Evolutionary conservation across 2,329 filamentous ascomycete species (phyloP).

Genomic region (Fusarium papillatum): DNA sequence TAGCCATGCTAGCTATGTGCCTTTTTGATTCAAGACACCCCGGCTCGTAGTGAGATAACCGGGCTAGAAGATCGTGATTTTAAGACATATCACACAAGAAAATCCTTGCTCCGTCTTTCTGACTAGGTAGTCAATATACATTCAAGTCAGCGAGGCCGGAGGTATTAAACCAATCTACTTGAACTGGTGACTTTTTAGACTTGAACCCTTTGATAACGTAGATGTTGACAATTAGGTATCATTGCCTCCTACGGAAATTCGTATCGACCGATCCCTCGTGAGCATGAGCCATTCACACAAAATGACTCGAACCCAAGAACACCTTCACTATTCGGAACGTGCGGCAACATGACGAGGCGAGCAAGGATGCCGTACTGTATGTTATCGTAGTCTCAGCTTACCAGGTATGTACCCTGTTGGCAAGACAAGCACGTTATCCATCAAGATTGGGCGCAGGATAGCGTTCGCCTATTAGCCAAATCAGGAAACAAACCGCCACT

Average conservation of each 20-base stretch:
- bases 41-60: no score
- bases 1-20: neutral
- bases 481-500: neutral
- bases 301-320: neutral
- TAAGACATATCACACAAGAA: neutral
- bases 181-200: neutral
- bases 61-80: no score
- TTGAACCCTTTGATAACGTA: neutral
- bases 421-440: neutral
- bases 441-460: neutral
- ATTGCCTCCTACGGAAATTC: neutral
- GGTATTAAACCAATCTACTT: neutral
- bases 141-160: neutral
- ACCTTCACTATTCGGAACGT: neutral
- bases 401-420: neutral
- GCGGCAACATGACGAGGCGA: neutral
- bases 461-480: neutral
- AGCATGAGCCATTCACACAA: neutral
- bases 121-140: neutral
- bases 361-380: neutral
- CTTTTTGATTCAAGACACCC: neutral
- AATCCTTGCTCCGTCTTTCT: neutral
- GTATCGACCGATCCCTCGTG: neutral
- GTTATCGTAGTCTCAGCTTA: neutral
- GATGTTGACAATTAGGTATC: neutral